These are phyloP conservation scores for Globisporangium barbulae DNA, from an alignment of 352 stramenopile species.

Conservation along the genomic window DNA sequence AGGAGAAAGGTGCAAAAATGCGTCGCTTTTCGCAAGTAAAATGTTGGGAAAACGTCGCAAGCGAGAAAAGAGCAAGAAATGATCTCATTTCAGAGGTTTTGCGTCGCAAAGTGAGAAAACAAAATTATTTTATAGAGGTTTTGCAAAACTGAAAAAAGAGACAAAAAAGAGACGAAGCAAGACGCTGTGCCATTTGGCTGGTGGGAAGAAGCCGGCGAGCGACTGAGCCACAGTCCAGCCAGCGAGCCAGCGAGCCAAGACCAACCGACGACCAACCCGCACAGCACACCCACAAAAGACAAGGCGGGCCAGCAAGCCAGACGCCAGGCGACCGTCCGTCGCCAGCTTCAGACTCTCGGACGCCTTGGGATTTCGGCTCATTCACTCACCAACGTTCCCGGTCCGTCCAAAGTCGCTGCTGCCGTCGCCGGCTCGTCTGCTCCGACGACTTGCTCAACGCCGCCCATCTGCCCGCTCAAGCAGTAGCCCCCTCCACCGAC, in stretches of 20 bases:
- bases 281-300: neutral
- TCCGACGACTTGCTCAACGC: neutral
- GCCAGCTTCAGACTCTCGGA: neutral
- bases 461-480: neutral
- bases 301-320: neutral
- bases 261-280: neutral
- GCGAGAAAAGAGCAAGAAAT: neutral
- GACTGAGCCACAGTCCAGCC: neutral
- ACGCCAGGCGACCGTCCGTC: neutral
- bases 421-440: neutral
- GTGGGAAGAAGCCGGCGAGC: constrained; percentile 4
- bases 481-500: neutral
- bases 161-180: too few relatives aligned
- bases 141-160: neutral
- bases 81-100: neutral
- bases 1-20: neutral
- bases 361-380: neutral
- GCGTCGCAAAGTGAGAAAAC: neutral
- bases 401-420: too few relatives aligned
- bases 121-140: neutral
- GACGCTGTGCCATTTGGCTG: constrained; percentile 1
- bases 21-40: neutral
- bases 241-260: neutral
- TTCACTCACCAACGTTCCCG: neutral
- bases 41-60: neutral